Conservation (phyloP, 352 stramenopile species). For the Globisporangium emineosum region DNA sequence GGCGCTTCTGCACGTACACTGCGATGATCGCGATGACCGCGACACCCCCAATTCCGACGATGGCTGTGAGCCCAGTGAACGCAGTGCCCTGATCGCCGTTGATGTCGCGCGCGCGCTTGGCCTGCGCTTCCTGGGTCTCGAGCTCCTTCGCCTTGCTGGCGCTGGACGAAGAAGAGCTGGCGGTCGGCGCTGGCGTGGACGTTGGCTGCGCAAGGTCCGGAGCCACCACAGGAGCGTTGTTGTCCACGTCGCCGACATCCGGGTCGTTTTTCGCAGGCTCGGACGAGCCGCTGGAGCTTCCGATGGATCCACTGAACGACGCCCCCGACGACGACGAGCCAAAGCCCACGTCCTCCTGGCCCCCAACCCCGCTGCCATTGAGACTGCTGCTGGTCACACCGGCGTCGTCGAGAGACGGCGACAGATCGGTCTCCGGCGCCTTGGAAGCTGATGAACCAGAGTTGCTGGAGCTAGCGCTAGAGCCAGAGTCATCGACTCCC, state of each 20-base stretch:
- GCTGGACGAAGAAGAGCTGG: slow-evolving; percentile 13
- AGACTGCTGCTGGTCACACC: slow-evolving; percentile 1
- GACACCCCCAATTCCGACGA: slow-evolving; percentile 29
- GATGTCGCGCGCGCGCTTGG: slow-evolving; percentile 33
- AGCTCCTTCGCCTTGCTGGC: slow-evolving; percentile 21
- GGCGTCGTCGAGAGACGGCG: background rate
- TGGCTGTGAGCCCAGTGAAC: slow-evolving; percentile 16
- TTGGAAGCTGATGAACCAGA: slow-evolving; percentile 5
- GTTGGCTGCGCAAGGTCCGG: slow-evolving; percentile 15
- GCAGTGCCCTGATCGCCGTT: slow-evolving; percentile 17
- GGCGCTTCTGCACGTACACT: slow-evolving; percentile 44
- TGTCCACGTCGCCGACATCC: slow-evolving; percentile 32
- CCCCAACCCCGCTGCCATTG: background rate
- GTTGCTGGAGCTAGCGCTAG: background rate
- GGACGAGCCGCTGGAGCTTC: slow-evolving; percentile 13
- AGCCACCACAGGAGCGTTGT: slow-evolving; percentile 16
- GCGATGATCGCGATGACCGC: slow-evolving; percentile 49
- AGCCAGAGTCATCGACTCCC: background rate
- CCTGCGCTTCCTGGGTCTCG: slow-evolving; percentile 42
- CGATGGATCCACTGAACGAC: slow-evolving; percentile 15
- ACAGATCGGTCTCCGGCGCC: background rate
- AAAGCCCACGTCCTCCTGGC: background rate
- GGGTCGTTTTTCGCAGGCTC: slow-evolving; percentile 20
- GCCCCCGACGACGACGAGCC: slow-evolving; percentile 6
- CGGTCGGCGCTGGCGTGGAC: slow-evolving; percentile 12